Evolutionary conservation across 345 rosid genomes (phyloP).

Genomic region (Physaria fendleri): DNA sequence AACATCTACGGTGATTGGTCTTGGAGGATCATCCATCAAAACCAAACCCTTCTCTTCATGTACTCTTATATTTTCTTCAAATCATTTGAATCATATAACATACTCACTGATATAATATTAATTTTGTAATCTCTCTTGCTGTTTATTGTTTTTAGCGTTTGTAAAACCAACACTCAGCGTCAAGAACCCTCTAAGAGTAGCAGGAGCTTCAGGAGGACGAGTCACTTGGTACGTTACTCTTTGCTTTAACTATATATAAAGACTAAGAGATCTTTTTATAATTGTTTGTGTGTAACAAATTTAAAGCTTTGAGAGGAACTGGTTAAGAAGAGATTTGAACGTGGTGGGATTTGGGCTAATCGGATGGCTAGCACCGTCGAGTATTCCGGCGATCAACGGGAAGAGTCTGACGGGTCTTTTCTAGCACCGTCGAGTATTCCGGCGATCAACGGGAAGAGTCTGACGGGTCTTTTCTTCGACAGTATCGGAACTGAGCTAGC

Average conservation of each 20-base stretch:
- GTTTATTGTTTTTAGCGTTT: slow-evolving; percentile 40
- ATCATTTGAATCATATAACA: not conserved
- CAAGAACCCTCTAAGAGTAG: slow-evolving; percentile 49
- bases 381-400: slow-evolving; percentile 74
- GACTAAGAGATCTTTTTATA: too few species aligned
- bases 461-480: slow-evolving; percentile 85
- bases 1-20: slow-evolving; percentile 61
- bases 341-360: slow-evolving; percentile 87
- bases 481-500: slow-evolving; percentile 91
- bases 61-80: slow-evolving; percentile 9
- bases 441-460: slow-evolving; percentile 73
- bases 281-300: not conserved
- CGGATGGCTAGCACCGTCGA: slow-evolving; percentile 92
- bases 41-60: slow-evolving; percentile 50
- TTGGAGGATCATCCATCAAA: slow-evolving; percentile 43
- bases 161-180: slow-evolving; percentile 45
- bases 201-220: slow-evolving; percentile 51
- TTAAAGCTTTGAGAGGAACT: slow-evolving; percentile 69
- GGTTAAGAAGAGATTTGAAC: slow-evolving; percentile 69
- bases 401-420: slow-evolving; percentile 91
- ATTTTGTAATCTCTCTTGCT: not conserved
- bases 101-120: slow-evolving; percentile 42
- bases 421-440: slow-evolving; percentile 95
- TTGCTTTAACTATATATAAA: too few species aligned
- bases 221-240: slow-evolving; percentile 45